Evolutionary conservation across 495 filamentous ascomycete genomes (phyloP), one percentile per base, ranked within the genome.

Genomic region (Lophiostoma macrostomum): DNA sequence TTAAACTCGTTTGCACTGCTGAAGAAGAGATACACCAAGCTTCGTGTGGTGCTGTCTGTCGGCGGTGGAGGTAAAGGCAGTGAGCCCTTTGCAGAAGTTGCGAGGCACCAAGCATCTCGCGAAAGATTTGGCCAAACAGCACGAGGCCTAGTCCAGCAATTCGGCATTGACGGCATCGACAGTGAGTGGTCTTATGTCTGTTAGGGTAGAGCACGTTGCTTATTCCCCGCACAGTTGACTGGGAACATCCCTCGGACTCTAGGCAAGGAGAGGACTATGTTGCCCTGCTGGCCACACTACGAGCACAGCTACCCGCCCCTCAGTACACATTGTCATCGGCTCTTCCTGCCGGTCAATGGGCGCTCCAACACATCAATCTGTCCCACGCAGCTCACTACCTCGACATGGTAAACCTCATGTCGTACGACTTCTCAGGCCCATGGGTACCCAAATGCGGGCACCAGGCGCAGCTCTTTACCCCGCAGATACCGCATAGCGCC

Each of bases 341-440:
- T 29, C 77, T 96, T 1, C 88, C 90, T n/a, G 87, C 86, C 12
- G 80, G 82, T 5, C 79, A 83, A 67, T 82, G 83, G 78, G 79
- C 83, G 0, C 69, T 96, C 28, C 78, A 81, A 50, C 76, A 91
- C 63, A 93, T 96, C 61, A 80, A 91, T 64, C 75, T 95, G 13
- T 69, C 71, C 34, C 71, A 75, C 25, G 81, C 84, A 0, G 74
- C 82, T 18, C 67, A 77, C 35, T 82, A 87, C 44, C 74, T 95
- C 32, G 88, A 95, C 69, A 77, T 83, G 47, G 73, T 95, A 63
- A 94, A 94, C 63, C 69, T 95, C 19, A 91, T 86, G 79, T 78
- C 86, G 5, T 95, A 94, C 64, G 90, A 95, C 67, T 95, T 94
- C 67, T 79, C 78, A n/a, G 89, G 89, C 0, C 77, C 85, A 0